phyloP scores from a whole-genome alignment of 2,329 filamentous ascomycete genomes.

The Lizonia empirigonia region DNA sequence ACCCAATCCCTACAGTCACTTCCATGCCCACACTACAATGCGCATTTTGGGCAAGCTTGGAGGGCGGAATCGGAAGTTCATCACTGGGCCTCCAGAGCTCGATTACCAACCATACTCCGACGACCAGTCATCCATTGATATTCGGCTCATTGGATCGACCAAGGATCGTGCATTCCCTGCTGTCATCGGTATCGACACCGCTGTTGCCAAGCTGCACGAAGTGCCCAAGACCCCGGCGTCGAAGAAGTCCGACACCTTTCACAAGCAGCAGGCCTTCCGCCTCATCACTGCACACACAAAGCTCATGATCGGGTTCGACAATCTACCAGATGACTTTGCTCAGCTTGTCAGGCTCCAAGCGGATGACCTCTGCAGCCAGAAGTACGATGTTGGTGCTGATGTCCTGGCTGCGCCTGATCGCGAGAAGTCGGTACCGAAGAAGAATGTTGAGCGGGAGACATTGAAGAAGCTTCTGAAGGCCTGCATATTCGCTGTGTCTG shows the following conservation, averaged over 20 bases:
- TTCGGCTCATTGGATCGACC: constrained; percentile 87
- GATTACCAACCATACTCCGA: constrained; percentile 85
- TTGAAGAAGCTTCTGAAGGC: constrained; percentile 89
- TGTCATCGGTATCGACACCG: constrained; percentile 83
- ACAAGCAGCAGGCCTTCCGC: constrained; percentile 91
- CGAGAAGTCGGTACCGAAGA: constrained; percentile 84
- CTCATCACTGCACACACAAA: constrained; percentile 89
- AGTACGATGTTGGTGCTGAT: constrained; percentile 72
- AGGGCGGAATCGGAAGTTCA: constrained; percentile 92
- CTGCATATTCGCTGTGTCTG: constrained; percentile 80
- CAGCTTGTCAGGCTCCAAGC: constrained; percentile 85
- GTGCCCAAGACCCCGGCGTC: constrained; percentile 65
- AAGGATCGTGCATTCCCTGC: constrained; percentile 87
- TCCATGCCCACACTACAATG: constrained; percentile 97
- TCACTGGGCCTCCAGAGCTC: constrained; percentile 86
- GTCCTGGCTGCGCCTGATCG: constrained; percentile 77
- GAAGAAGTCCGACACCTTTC: constrained; percentile 77
- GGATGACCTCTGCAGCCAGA: constrained; percentile 78
- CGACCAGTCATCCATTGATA: constrained; percentile 83
- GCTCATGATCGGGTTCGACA: constrained; percentile 84
- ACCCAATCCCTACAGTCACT: constrained; percentile 93
- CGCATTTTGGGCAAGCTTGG: constrained; percentile 95
- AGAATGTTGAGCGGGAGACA: constrained; percentile 78
- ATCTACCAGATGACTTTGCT: constrained; percentile 85
- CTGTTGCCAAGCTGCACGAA: constrained; percentile 87